Percentiles rank a stretch among this genome's conserved stretches.
Evolutionary conservation across 345 rosid species (phyloP).

Genomic region (Laguncularia racemosa): DNA sequence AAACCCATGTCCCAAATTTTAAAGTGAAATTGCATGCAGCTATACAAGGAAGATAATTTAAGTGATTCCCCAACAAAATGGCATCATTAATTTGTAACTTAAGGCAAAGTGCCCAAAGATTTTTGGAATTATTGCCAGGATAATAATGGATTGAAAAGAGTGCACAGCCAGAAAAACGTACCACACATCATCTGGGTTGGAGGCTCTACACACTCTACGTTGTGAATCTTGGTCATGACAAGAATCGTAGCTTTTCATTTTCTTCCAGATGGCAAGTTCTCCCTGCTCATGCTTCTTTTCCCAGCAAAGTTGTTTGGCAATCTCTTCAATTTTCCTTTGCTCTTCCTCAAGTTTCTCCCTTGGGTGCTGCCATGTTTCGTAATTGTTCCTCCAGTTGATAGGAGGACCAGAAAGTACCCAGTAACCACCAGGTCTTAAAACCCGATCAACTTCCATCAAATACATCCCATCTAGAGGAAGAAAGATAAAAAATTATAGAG

Average conservation of each 20-base stretch:
- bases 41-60: background rate
- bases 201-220: conserved; percentile 26
- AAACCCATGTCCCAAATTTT: too few relatives aligned
- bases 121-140: background rate
- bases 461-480: conserved; percentile 47
- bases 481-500: conserved; percentile 1
- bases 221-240: conserved; percentile 32
- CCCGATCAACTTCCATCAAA: conserved; percentile 67
- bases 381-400: conserved; percentile 45
- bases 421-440: conserved; percentile 65
- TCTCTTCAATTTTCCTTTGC: conserved; percentile 50
- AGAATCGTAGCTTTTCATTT: conserved; percentile 35
- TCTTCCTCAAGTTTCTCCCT: conserved; percentile 51
- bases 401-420: conserved; percentile 72
- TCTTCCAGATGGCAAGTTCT: conserved; percentile 60
- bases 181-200: conserved; percentile 54
- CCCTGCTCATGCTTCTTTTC: conserved; percentile 61
- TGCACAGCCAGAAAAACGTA: conserved; percentile 8
- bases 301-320: conserved; percentile 63
- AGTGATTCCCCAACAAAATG: background rate
- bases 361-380: conserved; percentile 46
- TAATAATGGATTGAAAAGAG: background rate
- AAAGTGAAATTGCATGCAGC: too few relatives aligned
- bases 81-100: too few relatives aligned
- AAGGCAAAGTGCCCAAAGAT: too few relatives aligned